Percentiles rank a stretch among this genome's conserved stretches.
Evolutionary conservation across 805 yeast genomes (phyloP).

Genomic region (Pichia paraexigua): DNA sequence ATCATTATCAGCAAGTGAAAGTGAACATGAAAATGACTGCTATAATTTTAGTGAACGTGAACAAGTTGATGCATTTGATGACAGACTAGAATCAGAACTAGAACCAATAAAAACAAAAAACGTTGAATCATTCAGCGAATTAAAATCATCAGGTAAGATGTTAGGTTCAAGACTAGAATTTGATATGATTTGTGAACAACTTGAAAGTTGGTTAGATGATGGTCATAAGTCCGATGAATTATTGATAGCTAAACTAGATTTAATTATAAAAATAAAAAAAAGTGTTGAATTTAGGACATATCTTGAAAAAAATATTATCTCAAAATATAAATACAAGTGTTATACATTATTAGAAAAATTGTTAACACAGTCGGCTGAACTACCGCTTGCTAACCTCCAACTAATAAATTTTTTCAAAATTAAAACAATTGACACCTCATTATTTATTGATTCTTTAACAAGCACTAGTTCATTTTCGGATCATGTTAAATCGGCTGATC

Average conservation of each 20-base stretch:
- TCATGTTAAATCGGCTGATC: neutral
- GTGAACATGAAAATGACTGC: constrained; percentile 4
- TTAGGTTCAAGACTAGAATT: neutral
- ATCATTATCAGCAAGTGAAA: constrained; percentile 11
- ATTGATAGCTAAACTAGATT: neutral
- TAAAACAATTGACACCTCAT: neutral
- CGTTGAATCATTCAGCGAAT: neutral
- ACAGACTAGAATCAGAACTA: neutral
- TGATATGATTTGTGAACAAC: constrained; percentile 3
- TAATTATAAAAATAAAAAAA: neutral
- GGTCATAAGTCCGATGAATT: neutral
- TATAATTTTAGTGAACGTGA: constrained; percentile 8
- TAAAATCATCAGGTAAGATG: neutral
- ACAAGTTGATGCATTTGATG: neutral
- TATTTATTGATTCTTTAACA: neutral
- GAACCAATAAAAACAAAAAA: neutral
- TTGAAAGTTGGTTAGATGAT: neutral
- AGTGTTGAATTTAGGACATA: neutral
- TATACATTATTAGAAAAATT: neutral
- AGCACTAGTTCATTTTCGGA: neutral
- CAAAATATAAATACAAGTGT: neutral
- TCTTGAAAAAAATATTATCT: neutral
- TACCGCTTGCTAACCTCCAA: neutral
- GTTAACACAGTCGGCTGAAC: neutral
- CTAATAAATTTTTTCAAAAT: neutral